Evolutionary conservation across 345 rosid genomes (phyloP).

Genomic region (Lepidium africanum): DNA sequence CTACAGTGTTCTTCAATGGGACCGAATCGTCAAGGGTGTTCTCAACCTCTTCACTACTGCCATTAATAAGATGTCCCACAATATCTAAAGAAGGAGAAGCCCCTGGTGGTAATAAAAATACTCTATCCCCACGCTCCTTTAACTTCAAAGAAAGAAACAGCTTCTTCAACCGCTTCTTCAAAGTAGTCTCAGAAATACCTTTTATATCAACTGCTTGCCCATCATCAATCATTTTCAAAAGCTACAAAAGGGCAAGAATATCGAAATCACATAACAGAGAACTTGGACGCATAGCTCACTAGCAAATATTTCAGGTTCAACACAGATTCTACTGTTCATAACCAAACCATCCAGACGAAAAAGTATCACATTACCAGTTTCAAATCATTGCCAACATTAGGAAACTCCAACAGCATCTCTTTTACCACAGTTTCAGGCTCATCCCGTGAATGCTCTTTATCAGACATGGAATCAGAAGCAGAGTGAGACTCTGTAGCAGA

Average conservation of each 20-base stretch:
- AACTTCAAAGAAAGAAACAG: conserved; percentile 58
- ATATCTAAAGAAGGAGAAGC: conserved; percentile 46
- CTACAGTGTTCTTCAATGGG: conserved; percentile 22
- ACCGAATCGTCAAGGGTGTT: conserved; percentile 19
- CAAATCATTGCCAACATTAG: conserved; percentile 58
- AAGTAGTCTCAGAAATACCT: conserved; percentile 62
- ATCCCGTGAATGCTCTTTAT: conserved; percentile 19
- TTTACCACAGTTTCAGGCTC: conserved; percentile 43
- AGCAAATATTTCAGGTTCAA: background rate
- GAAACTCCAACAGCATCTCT: conserved; percentile 51
- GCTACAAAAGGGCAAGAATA: conserved; percentile 32
- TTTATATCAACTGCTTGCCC: conserved; percentile 94
- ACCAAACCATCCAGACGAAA: background rate
- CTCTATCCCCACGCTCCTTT: conserved; percentile 60
- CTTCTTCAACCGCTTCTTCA: conserved; percentile 59
- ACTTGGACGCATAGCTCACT: background rate
- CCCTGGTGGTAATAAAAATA: conserved; percentile 50
- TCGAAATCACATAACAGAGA: background rate
- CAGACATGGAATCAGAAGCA: conserved; percentile 32
- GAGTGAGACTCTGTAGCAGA: conserved; percentile 27
- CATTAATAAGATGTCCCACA: conserved; percentile 52
- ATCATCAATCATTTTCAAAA: conserved; percentile 74
- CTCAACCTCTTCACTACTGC: conserved; percentile 31
- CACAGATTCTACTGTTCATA: background rate
- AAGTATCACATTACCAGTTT: conserved; percentile 41